Conservation (phyloP, 805 yeast genomes). For the Saturnispora ahearnii region DNA sequence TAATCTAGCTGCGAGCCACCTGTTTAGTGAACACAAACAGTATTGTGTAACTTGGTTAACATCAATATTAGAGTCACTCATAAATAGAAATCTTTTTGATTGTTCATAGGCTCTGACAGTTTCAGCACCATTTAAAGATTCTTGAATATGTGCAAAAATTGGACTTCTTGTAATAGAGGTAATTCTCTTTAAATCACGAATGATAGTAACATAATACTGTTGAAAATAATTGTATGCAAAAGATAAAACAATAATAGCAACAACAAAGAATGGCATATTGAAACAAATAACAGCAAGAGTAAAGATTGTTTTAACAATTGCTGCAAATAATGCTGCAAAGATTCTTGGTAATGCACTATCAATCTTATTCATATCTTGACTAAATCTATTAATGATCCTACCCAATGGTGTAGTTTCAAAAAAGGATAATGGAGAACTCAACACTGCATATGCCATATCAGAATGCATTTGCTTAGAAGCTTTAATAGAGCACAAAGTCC, state of each 20-base stretch:
- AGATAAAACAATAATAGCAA: conserved; percentile 39
- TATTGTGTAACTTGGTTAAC: conserved; percentile 39
- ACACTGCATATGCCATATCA: conserved; percentile 43
- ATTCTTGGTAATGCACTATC: conserved; percentile 51
- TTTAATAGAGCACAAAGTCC: conserved; percentile 42
- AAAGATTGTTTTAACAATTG: conserved; percentile 36
- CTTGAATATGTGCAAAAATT: conserved; percentile 74
- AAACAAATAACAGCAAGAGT: conserved; percentile 44
- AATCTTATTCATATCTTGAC: conserved; percentile 50
- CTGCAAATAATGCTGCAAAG: conserved; percentile 38
- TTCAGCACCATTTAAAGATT: conserved; percentile 65
- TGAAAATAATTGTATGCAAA: conserved; percentile 63
- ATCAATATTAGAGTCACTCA: conserved; percentile 45
- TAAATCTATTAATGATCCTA: conserved; percentile 54
- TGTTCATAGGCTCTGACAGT: conserved; percentile 78
- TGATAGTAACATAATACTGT: conserved; percentile 53
- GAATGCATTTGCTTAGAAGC: conserved; percentile 51
- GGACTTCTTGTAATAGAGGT: conserved; percentile 66
- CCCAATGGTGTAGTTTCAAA: conserved; percentile 67
- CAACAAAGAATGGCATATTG: conserved; percentile 45
- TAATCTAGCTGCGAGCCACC: conserved; percentile 59
- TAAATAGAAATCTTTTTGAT: conserved; percentile 46
- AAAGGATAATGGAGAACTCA: conserved; percentile 55
- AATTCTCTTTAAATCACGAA: conserved; percentile 73
- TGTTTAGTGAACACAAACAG: conserved; percentile 44